These are phyloP conservation scores for Scleromitrula shiraiana DNA, from an alignment of 2,329 filamentous ascomycete species.

Conservation along the genomic window DNA sequence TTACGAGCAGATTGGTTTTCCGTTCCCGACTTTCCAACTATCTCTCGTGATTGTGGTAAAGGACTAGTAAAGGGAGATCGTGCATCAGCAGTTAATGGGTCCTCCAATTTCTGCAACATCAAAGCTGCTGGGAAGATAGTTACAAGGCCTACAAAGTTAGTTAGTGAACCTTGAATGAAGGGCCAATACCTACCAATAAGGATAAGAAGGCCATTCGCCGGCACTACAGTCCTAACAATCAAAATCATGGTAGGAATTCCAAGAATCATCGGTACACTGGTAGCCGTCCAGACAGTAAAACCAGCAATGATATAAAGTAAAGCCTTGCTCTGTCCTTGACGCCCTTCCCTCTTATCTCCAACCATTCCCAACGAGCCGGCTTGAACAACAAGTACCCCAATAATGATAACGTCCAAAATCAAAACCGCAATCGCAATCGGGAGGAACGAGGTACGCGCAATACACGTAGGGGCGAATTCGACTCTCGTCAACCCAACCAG, in stretches of 20 bases:
- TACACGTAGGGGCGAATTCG: slow-evolving; percentile 27
- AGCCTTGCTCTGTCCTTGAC: slow-evolving; percentile 21
- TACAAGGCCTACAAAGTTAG: slow-evolving; percentile 18
- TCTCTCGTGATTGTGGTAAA: slow-evolving; percentile 17
- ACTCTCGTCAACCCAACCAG: slow-evolving; percentile 28
- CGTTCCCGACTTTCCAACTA: too few species aligned
- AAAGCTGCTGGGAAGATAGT: slow-evolving; percentile 22
- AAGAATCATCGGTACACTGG: slow-evolving; percentile 29
- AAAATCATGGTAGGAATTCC: slow-evolving; percentile 23
- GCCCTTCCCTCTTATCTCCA: slow-evolving; percentile 13
- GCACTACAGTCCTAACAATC: slow-evolving; percentile 26
- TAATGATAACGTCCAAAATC: slow-evolving; percentile 26
- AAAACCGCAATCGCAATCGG: slow-evolving; percentile 27
- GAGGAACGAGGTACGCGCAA: slow-evolving; percentile 24
- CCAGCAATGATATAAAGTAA: slow-evolving; percentile 23
- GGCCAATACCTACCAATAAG: slow-evolving; percentile 24
- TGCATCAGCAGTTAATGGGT: slow-evolving; percentile 25
- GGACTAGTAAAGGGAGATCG: slow-evolving; percentile 26
- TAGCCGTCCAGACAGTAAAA: slow-evolving; percentile 26
- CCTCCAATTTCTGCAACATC: slow-evolving; percentile 18
- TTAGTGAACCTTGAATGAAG: not conserved
- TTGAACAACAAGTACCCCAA: slow-evolving; percentile 23
- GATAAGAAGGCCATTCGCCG: slow-evolving; percentile 26
- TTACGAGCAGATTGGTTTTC: not conserved
- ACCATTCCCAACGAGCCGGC: slow-evolving; percentile 21